Evolutionary conservation across 768 basidiomycete genomes (phyloP), one percentile per base, ranked within the genome.

Genomic region (Clavulina sp.): DNA sequence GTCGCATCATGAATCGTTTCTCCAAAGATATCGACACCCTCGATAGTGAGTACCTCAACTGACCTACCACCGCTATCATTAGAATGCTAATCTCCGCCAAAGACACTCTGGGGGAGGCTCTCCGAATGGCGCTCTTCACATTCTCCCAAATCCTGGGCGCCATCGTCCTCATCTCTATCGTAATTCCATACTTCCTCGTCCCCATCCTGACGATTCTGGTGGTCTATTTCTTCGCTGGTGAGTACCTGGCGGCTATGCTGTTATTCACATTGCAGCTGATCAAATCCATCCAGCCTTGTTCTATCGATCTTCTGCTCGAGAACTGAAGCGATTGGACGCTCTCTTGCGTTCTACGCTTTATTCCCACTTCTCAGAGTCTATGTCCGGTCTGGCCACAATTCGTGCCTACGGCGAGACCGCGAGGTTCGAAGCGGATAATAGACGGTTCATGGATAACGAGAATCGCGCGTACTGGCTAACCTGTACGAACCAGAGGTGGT

Each of bases 281-380:
- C 36, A 28, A 48, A 21, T 52, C 34, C 29, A 38, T 33, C 59
- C 60, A 52, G 57, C 61, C 5, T 40, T 64, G 51, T 57, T 57
- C 40, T 55, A 57, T 36, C 40, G 54, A 31, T 31, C 36, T 2
- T 46, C 29, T 26, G 38, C 54, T 19, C 41, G 54, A 29, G 54
- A 55, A 52, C 24, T 54, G 9, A 55, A 55, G 4, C 21, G 18
- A n/a, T 3, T 49, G 76, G 83, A 84, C 61, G 70, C 79, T 5
- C 75, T 81, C 66, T 69, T 86, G 3, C 79, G 84, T 33, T 82
- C 80, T 2, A 65, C 80, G 6, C 70, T 87, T 5, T 86, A 86
- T 61, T 73, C 81, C 0, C 81, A 84, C 59, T 81, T 86, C 60
- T 75, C 80, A 0, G 84, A 86, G 62, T 81, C 78, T 1, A 66